A percentile compares a stretch with the other conserved stretches of the same genome.
phyloP scores from a whole-genome alignment of 2,329 filamentous ascomycete species.

The Fusarium irregulare region DNA sequence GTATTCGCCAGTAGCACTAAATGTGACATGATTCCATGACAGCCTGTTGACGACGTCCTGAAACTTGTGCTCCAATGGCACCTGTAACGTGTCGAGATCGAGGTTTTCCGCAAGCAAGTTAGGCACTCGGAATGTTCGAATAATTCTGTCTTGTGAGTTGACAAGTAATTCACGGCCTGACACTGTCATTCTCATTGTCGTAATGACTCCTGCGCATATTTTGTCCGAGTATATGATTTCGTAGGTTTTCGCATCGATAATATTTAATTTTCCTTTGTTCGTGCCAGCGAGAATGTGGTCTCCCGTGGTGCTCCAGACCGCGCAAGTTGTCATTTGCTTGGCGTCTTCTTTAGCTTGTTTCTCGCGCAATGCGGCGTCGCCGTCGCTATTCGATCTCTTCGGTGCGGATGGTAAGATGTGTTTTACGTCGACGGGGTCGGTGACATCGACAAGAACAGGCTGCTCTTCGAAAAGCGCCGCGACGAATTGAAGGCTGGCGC shows the following conservation, averaged over 20 bases:
- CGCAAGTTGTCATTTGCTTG: slow-evolving; percentile 93
- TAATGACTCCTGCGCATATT: slow-evolving; percentile 87
- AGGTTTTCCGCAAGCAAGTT: slow-evolving; percentile 76
- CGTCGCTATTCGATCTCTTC: slow-evolving; percentile 76
- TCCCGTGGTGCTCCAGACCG: slow-evolving; percentile 86
- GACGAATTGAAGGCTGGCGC: slow-evolving; percentile 77
- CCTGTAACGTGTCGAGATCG: slow-evolving; percentile 85
- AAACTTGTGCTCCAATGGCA: slow-evolving; percentile 97
- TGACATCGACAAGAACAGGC: slow-evolving; percentile 86
- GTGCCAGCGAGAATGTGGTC: slow-evolving; percentile 93
- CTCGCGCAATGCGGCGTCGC: slow-evolving; percentile 76
- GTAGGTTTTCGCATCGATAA: slow-evolving; percentile 84
- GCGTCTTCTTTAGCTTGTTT: slow-evolving; percentile 92
- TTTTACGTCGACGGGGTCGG: slow-evolving; percentile 75
- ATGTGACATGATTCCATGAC: slow-evolving; percentile 97
- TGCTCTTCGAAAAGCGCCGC: slow-evolving; percentile 94
- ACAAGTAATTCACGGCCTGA: slow-evolving; percentile 90
- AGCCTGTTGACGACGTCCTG: slow-evolving; percentile 96
- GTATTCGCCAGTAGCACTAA: slow-evolving; percentile 94
- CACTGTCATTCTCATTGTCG: slow-evolving; percentile 81
- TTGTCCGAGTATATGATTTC: slow-evolving; percentile 91
- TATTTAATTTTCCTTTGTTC: slow-evolving; percentile 95
- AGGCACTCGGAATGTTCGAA: slow-evolving; percentile 90
- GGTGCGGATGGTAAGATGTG: slow-evolving; percentile 84
- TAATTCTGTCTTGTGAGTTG: slow-evolving; percentile 94